Evolutionary conservation across 169 alveolate genomes (phyloP).

Genomic region (Plasmodium billcollinsi): DNA sequence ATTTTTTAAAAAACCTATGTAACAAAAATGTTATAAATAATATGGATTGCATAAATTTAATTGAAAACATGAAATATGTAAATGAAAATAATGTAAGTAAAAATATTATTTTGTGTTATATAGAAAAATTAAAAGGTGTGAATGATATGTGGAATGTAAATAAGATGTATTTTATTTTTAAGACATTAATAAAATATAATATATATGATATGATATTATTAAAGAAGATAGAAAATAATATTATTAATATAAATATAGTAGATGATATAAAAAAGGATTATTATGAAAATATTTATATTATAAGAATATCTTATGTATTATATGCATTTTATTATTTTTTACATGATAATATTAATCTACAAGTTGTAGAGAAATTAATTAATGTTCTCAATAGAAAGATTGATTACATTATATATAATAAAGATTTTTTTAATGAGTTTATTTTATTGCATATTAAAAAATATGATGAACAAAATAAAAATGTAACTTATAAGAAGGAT

Average conservation of each 20-base stretch:
- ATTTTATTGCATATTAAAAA: background rate
- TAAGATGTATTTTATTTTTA: conserved; percentile 61
- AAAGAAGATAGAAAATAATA: conserved; percentile 23
- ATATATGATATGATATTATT: conserved; percentile 37
- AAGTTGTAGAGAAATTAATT: conserved; percentile 42
- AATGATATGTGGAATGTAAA: conserved; percentile 61
- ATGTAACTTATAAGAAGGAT: background rate
- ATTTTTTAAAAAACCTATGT: conserved; percentile 44
- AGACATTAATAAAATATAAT: conserved; percentile 43
- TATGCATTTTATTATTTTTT: conserved; percentile 42
- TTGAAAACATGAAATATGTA: conserved; percentile 67
- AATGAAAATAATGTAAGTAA: conserved; percentile 40
- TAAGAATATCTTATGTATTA: conserved; percentile 59
- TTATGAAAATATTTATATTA: conserved; percentile 68
- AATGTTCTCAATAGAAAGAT: conserved; percentile 29
- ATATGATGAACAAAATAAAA: background rate
- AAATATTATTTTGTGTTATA: conserved; percentile 32
- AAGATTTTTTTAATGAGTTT: conserved; percentile 7
- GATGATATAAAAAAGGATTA: conserved; percentile 20
- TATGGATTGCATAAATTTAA: conserved; percentile 35
- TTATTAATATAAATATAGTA: conserved; percentile 9
- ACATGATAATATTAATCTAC: conserved; percentile 7
- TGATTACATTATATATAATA: conserved; percentile 53
- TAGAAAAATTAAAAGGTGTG: conserved; percentile 24
- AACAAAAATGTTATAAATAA: conserved; percentile 63